Percentiles rank a stretch among this genome's conserved stretches.
These are phyloP conservation scores for Suillus spraguei DNA, from an alignment of 768 basidiomycete genomes.

Conservation along the genomic window DNA sequence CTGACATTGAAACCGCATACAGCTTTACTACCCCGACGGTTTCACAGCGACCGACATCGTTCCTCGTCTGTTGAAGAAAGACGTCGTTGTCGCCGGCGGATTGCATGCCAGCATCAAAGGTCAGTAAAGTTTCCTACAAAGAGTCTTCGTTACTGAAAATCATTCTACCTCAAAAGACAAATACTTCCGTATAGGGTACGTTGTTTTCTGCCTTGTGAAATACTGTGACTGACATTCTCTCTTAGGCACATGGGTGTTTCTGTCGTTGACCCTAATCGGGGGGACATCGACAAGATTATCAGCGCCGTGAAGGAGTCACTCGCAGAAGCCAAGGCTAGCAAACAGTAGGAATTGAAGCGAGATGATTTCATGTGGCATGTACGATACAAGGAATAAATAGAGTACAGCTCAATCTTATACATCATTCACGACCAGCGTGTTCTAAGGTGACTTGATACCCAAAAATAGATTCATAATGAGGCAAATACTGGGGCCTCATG, in stretches of 20 bases:
- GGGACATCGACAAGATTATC: constrained; percentile 77
- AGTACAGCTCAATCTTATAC: not conserved
- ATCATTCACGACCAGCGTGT: not conserved
- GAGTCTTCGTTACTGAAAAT: not conserved
- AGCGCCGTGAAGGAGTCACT: constrained; percentile 63
- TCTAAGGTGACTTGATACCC: not conserved
- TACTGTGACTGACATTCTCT: constrained; percentile 11
- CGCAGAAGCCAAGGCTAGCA: constrained; percentile 33
- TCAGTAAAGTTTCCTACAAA: constrained; percentile 29
- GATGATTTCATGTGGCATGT: constrained; percentile 1
- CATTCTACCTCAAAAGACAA: constrained; percentile 49
- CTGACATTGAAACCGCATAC: constrained; percentile 12
- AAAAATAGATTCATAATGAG: not conserved
- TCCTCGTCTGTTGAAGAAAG: constrained; percentile 69
- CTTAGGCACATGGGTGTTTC: constrained; percentile 87
- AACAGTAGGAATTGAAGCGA: constrained; percentile 7
- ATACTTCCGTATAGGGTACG: constrained; percentile 89
- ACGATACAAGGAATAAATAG: not conserved
- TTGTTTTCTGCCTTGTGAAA: constrained; percentile 17
- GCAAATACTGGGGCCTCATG: not conserved
- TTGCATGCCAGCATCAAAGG: constrained; percentile 84
- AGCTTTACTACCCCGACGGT: constrained; percentile 85
- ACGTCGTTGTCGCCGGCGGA: constrained; percentile 86
- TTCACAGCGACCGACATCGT: constrained; percentile 76
- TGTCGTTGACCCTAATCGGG: constrained; percentile 68